phyloP scores from a whole-genome alignment of 805 yeast species.

The Starmerella apis region DNA sequence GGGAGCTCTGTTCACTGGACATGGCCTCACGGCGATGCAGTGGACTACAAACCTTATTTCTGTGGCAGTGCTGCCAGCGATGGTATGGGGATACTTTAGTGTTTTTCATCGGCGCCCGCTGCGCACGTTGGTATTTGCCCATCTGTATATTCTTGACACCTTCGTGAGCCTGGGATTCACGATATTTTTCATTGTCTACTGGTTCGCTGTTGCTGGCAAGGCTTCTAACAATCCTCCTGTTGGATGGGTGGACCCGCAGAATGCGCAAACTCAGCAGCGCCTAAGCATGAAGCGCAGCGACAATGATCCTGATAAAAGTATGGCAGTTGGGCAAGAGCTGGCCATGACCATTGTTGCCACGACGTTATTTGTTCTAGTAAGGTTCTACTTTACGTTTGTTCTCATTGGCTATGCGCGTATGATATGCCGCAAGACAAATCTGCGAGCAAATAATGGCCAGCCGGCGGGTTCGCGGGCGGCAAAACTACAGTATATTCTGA shows the following conservation, averaged over 20 bases:
- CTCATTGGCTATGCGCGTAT: conserved; percentile 47
- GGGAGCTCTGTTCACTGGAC: conserved; percentile 74
- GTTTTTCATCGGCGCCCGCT: conserved; percentile 49
- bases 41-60: conserved; percentile 69
- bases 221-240: conserved; percentile 19
- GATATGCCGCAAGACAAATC: conserved; percentile 38
- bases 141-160: conserved; percentile 60
- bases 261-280: conserved; percentile 3
- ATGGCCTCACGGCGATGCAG: conserved; percentile 70
- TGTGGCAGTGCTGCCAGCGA: conserved; percentile 51
- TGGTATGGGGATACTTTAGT: conserved; percentile 45
- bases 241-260: not conserved
- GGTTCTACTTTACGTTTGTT: conserved; percentile 48
- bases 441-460: conserved; percentile 31
- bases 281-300: not conserved
- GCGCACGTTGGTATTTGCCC: conserved; percentile 50
- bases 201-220: conserved; percentile 44
- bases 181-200: conserved; percentile 57
- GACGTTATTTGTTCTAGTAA: conserved; percentile 36
- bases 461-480: conserved; percentile 30
- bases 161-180: conserved; percentile 58
- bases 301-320: conserved; percentile 21
- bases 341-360: conserved; percentile 43
- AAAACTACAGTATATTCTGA: conserved; percentile 27
- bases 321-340: conserved; percentile 29